These are phyloP conservation scores for Zoysia japonica DNA, from an alignment of 176 grass and related monocot species.

Conservation along the genomic window DNA sequence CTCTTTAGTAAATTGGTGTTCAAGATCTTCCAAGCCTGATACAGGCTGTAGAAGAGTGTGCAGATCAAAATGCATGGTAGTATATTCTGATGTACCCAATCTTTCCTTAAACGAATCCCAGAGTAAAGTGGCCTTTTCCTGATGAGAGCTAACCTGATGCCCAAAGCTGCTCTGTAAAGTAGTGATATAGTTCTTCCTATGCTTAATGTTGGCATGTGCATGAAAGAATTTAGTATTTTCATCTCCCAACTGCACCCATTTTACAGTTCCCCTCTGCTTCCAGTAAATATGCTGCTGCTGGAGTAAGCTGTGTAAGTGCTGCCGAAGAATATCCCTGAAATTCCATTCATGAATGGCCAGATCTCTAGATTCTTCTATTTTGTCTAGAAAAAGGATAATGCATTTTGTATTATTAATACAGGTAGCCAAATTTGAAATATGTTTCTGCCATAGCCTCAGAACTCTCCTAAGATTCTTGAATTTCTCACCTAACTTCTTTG, in stretches of 20 bases:
- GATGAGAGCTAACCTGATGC: background rate
- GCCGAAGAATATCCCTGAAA: background rate
- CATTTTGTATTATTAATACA: fast-evolving
- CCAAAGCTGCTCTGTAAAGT: no score
- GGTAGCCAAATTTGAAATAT: background rate
- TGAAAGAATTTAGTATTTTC: background rate
- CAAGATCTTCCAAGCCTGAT: no score
- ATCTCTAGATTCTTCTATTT: background rate
- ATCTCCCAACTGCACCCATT: background rate
- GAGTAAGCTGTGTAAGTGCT: fast-evolving
- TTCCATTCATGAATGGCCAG: background rate
- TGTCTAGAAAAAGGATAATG: background rate
- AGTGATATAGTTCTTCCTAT: background rate
- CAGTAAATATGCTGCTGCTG: background rate
- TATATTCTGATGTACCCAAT: background rate
- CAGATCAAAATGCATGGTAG: background rate
- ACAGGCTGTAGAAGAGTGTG: background rate
- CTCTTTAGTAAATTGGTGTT: no score
- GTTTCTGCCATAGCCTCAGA: background rate
- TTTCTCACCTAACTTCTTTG: background rate
- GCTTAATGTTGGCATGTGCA: background rate
- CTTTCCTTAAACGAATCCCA: background rate
- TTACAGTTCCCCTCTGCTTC: background rate
- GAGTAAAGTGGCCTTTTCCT: background rate
- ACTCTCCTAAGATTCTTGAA: background rate